These are phyloP conservation scores for Lactarius hengduanensis DNA, from an alignment of 768 basidiomycete species.

Conservation along the genomic window DNA sequence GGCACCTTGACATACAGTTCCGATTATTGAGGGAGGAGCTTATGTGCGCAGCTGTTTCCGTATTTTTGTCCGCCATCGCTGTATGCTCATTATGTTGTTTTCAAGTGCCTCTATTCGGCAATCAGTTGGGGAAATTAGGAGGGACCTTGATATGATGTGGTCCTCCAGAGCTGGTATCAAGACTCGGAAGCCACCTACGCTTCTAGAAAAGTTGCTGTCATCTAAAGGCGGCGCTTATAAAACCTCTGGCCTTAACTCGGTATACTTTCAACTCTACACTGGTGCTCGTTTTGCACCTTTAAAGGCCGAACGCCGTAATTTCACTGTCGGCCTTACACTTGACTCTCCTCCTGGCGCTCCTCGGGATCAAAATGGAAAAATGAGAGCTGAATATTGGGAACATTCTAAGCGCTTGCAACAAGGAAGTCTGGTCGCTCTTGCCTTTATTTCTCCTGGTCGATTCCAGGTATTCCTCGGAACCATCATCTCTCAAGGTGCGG, in stretches of 20 bases:
- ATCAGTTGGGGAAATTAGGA: constrained; percentile 26
- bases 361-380: constrained; percentile 39
- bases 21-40: constrained; percentile 72
- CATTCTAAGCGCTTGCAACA: constrained; percentile 56
- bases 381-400: constrained; percentile 60
- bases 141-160: constrained; percentile 27
- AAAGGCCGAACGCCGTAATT: constrained; percentile 50
- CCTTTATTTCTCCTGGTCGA: constrained; percentile 37
- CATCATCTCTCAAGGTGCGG: constrained; percentile 42
- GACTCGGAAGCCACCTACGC: constrained; percentile 34
- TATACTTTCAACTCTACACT: constrained; percentile 66
- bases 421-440: constrained; percentile 63
- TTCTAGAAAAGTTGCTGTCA: constrained; percentile 46
- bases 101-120: constrained; percentile 29
- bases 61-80: background rate
- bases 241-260: constrained; percentile 42
- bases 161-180: background rate
- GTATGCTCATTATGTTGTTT: background rate
- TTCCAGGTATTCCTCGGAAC: constrained; percentile 51
- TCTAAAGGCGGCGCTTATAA: constrained; percentile 59
- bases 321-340: constrained; percentile 47
- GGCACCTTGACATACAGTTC: constrained; percentile 71
- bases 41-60: constrained; percentile 42
- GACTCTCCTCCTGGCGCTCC: constrained; percentile 59
- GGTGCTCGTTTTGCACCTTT: constrained; percentile 48